Evolutionary conservation across 2,329 filamentous ascomycete genomes (phyloP).

Genomic region (Verticillium nonalfalfae): DNA sequence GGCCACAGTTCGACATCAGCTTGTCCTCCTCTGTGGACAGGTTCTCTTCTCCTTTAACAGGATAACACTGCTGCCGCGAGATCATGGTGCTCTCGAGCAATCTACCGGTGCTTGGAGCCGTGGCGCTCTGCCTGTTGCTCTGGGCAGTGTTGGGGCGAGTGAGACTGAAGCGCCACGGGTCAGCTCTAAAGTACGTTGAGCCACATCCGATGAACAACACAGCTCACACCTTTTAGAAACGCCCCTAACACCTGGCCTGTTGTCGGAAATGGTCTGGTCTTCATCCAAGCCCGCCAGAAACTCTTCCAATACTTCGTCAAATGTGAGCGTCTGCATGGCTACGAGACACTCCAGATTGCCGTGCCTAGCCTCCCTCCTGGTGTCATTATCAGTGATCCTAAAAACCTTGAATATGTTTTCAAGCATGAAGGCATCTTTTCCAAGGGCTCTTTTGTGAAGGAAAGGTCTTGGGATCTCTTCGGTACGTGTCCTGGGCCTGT

Average conservation of each 20-base stretch:
- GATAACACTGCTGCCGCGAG: not conserved
- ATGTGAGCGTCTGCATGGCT: constrained; percentile 49
- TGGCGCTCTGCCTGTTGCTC: not conserved
- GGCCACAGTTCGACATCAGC: not conserved
- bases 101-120: not conserved
- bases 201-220: not conserved
- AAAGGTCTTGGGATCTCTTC: constrained; percentile 55
- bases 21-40: no score
- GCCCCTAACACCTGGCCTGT: constrained; percentile 47
- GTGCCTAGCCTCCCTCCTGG: constrained; percentile 58
- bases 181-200: constrained; percentile 20
- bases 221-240: constrained; percentile 24
- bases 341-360: constrained; percentile 55
- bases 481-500: constrained; percentile 18
- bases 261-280: constrained; percentile 54
- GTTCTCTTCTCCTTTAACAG: not conserved
- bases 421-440: constrained; percentile 53
- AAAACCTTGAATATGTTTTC: constrained; percentile 56
- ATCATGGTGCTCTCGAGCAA: not conserved
- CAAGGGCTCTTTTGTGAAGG: constrained; percentile 57
- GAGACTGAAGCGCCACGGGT: constrained; percentile 17
- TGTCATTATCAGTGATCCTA: constrained; percentile 56
- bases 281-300: constrained; percentile 52
- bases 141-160: not conserved
- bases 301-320: constrained; percentile 58